These are phyloP conservation scores for Corymbia calophylla DNA, from an alignment of 441 rosid species.

Conservation along the genomic window DNA sequence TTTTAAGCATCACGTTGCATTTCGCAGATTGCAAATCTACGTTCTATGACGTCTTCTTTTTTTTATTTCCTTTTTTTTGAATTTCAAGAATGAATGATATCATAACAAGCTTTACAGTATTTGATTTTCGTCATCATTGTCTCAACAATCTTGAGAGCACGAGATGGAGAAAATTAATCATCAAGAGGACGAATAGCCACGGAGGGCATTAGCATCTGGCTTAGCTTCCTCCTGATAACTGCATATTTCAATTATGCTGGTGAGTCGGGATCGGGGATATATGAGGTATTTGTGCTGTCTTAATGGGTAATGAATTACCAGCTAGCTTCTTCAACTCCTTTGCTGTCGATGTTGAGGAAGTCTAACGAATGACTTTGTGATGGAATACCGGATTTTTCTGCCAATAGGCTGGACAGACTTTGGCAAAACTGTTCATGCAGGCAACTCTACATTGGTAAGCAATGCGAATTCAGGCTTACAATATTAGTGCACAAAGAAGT, in stretches of 20 bases:
- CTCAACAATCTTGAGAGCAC: neutral
- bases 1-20: neutral
- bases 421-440: slow-evolving; percentile 62
- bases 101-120: neutral
- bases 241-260: slow-evolving; percentile 12
- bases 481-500: neutral
- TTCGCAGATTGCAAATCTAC: neutral
- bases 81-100: neutral
- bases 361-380: slow-evolving; percentile 12
- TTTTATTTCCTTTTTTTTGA: neutral
- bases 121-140: neutral
- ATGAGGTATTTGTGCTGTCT: neutral
- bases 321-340: slow-evolving; percentile 11
- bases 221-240: slow-evolving; percentile 22
- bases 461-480: neutral
- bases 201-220: slow-evolving; percentile 1
- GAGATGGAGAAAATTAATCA: neutral
- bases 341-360: slow-evolving; percentile 1
- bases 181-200: slow-evolving; percentile 34
- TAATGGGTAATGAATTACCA: slow-evolving; percentile 18
- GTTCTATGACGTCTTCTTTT: neutral
- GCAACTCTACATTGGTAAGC: slow-evolving; percentile 2
- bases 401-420: slow-evolving; percentile 63
- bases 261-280: slow-evolving; percentile 3
- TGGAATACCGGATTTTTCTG: slow-evolving; percentile 30